A percentile compares a stretch with the other conserved stretches of the same genome.
Conservation (phyloP, 129 eudicot species). For the Escallonia rubra region DNA sequence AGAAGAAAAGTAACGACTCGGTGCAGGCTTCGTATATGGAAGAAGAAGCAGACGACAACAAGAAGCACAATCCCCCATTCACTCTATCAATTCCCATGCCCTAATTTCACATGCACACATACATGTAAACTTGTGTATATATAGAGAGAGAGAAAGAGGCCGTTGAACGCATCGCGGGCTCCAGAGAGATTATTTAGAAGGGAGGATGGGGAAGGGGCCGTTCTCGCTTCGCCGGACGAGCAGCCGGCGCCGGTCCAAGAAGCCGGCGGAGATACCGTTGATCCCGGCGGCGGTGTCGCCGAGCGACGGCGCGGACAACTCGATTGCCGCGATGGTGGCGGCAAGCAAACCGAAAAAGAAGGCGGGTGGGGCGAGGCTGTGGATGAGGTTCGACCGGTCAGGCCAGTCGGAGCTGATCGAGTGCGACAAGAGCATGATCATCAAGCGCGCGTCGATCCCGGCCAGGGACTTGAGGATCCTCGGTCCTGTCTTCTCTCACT, state of each 20-base stretch:
- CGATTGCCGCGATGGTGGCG: conserved; percentile 19
- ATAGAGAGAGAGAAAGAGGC: background rate
- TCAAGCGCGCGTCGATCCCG: conserved; percentile 77
- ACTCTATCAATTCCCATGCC: background rate
- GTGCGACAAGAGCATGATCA: conserved; percentile 78
- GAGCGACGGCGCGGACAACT: conserved; percentile 6
- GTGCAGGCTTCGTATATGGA: conserved; percentile 1
- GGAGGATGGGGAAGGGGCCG: conserved; percentile 47
- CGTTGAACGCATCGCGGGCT: background rate
- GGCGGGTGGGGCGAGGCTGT: conserved; percentile 67
- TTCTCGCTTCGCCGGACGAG: conserved; percentile 49
- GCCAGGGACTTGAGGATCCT: conserved; percentile 95
- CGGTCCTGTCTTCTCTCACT: conserved; percentile 92
- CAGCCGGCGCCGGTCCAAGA: conserved; percentile 48
- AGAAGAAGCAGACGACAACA: conserved; percentile 9
- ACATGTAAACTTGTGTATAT: too few species aligned
- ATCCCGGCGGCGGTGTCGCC: conserved; percentile 18
- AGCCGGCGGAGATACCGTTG: conserved; percentile 16
- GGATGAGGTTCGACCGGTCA: conserved; percentile 84
- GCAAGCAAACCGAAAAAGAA: conserved; percentile 64
- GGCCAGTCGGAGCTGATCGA: conserved; percentile 86
- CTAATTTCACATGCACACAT: background rate
- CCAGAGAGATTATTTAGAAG: background rate
- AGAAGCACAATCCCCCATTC: background rate
- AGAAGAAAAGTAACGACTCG: too few species aligned